A percentile compares a stretch with the other conserved stretches of the same genome.
Conservation (phyloP, 2,329 filamentous ascomycete genomes). For the Ophiostoma perfectum region DNA sequence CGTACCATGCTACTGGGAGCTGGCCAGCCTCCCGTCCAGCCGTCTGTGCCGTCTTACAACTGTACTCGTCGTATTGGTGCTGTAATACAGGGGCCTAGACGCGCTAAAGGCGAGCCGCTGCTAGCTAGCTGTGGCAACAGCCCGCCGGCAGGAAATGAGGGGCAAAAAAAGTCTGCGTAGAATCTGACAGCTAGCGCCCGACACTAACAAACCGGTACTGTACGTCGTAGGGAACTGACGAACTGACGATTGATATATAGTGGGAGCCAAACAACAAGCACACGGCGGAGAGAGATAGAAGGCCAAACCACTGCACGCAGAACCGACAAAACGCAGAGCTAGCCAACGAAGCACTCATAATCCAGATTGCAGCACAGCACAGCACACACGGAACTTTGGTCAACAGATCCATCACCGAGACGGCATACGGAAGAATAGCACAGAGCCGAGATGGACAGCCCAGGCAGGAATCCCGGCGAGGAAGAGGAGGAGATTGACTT, state of each 20-base stretch:
- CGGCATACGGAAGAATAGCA: not conserved
- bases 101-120: conserved; percentile 15
- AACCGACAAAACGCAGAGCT: not conserved
- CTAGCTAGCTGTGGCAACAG: conserved; percentile 10
- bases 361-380: not conserved
- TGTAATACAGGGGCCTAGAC: conserved; percentile 2
- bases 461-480: conserved; percentile 19
- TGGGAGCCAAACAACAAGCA: not conserved
- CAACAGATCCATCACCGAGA: not conserved
- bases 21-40: not conserved
- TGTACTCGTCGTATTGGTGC: not conserved
- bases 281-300: not conserved
- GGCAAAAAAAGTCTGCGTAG: conserved; percentile 22
- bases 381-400: not conserved
- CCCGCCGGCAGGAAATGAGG: conserved; percentile 13
- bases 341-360: not conserved
- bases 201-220: not conserved
- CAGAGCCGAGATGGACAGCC: conserved; percentile 7
- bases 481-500: conserved; percentile 50
- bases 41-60: not conserved
- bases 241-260: conserved; percentile 2
- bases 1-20: conserved; percentile 2
- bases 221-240: not conserved
- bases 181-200: conserved; percentile 4
- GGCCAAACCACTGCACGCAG: no score